Conservation (phyloP, 106 monocot species). For the Phalaenopsis equestris region DNA sequence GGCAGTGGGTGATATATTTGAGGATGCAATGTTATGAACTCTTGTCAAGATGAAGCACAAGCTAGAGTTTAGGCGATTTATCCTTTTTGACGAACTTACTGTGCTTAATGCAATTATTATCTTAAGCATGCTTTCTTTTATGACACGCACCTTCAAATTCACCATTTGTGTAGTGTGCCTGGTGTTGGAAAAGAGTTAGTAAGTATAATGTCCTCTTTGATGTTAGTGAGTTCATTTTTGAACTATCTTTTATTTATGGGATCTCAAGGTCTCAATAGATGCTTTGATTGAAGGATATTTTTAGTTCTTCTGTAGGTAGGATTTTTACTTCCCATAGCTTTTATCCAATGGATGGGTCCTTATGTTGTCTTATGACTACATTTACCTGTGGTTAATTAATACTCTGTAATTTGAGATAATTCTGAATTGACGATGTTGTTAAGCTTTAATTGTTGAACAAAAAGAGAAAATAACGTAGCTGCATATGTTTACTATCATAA, state of each 20-base stretch:
- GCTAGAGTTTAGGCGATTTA: slow-evolving; percentile 3
- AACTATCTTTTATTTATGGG: neutral
- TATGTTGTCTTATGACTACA: neutral
- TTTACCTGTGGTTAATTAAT: too few species aligned
- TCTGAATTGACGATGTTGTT: too few species aligned
- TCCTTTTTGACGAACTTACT: neutral
- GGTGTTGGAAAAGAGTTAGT: neutral
- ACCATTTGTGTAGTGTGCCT: neutral
- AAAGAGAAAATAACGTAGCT: too few species aligned
- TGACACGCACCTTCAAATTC: neutral
- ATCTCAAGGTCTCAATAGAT: neutral
- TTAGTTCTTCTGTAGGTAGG: neutral
- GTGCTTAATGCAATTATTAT: neutral
- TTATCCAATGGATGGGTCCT: neutral
- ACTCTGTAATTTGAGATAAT: too few species aligned
- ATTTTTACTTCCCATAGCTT: neutral
- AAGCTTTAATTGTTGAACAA: too few species aligned
- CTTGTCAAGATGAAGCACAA: neutral
- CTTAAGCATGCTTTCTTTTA: neutral
- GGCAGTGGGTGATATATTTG: neutral
- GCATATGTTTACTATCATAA: too few species aligned
- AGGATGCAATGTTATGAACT: neutral
- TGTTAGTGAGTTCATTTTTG: neutral
- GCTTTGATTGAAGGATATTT: neutral
- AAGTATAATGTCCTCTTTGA: neutral